Base-by-base conservation (phyloP, 2,329 filamentous ascomycete species). In the Stagonosporopsis cucurbitacearum region DNA sequence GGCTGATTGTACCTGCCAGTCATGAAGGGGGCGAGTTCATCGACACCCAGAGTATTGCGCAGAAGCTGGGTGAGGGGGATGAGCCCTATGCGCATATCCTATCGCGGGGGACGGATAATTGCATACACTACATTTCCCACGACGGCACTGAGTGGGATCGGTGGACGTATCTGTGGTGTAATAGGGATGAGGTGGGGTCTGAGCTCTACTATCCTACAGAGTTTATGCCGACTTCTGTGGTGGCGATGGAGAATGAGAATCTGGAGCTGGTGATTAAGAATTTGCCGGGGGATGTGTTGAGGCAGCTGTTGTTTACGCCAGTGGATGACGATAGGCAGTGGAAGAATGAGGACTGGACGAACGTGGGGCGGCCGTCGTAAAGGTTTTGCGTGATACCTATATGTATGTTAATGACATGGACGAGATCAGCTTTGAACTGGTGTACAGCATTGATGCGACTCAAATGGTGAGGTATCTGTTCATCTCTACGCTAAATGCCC, bases 1-100 rank as follows among this genome's bases (percentile, higher is more conserved):
- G 59, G 59, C 42, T 19, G 1, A 26, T 19, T 2, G 36, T 62
- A 12, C 13, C 1, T 2, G 56, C 56, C 19, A 56, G 56, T 8
- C 56, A 59, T 28, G 59, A 62, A 13, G 56, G 51, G 11, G 28
- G 39, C 30, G 52, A 56, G 32, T 56, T 57, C 22, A 23, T 46
- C 6, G 35, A 62, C 17, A 59, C 59, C 1, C 51, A 56, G 43
- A 62, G 59, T 28, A 44, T 62, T 3, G 42, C 53, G n/a, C n/a
- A 28, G 17, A 52, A 45, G 4, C 36, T 43, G 17, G 54, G 45
- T 4, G 25, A 23, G 3, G 58, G 52, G 13, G 45, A 36, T 1
- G n/a, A 39, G 4, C 54, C 58, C 0, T 52, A 39, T 19, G 58
- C 58, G 22, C 56, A 59, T 9, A 25, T 62, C 2, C 30, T 62